Base-by-base conservation (phyloP, 2,329 filamentous ascomycete species). In the Aureobasidium sp. region DNA sequence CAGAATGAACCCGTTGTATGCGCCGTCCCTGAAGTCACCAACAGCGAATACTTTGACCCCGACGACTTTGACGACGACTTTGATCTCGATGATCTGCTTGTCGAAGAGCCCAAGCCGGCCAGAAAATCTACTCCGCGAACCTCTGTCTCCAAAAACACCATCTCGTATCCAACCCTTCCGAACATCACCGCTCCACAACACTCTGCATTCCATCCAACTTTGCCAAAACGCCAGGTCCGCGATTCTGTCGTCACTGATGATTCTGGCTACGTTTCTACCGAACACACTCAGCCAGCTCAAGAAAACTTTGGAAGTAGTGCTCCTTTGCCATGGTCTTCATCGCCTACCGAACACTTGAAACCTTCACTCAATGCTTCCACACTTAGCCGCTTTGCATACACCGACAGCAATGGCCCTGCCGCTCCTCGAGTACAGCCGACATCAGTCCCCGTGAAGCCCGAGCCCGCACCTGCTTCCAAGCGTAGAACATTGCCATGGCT, bases 51-150 rank as follows among this genome's bases (percentile, higher is more conserved):
- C 64, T 89, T 91, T 65, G 84, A 86, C 64, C 89, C 91, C 65
- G 87, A 93, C 68, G 92, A 96, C 70, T 94, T 96, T 67, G 90
- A 91, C 68, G 89, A 93, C 70, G 91, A 96, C 67, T 82, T 87
- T 22, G 84, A 91, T 61, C 78, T 96, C 27, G 89, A 91, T 65
- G 55, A 60, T 36, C 36, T 60, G 45, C 31, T 49, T 22, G 82
- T 86, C 57, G 81, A 89, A 63, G 80, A 84, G 63, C 84, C 86
- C 0, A 78, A 77, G 66, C 70, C 20, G 66, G 70, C 29, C 31
- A 58, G 39, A 44, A 47, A 48, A 15, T 20, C 41, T 22, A 17
- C 36, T 5, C 53, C 53, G 12, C 45, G n/a, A 15, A 14, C 36
- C 25, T 29, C 29, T 12, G 27, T 41, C 36, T 37, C 41, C 5